Evolutionary conservation across 352 stramenopile species (phyloP), one percentile per base, ranked within the genome.

Genomic region (Globisporangium paroecandrum): DNA sequence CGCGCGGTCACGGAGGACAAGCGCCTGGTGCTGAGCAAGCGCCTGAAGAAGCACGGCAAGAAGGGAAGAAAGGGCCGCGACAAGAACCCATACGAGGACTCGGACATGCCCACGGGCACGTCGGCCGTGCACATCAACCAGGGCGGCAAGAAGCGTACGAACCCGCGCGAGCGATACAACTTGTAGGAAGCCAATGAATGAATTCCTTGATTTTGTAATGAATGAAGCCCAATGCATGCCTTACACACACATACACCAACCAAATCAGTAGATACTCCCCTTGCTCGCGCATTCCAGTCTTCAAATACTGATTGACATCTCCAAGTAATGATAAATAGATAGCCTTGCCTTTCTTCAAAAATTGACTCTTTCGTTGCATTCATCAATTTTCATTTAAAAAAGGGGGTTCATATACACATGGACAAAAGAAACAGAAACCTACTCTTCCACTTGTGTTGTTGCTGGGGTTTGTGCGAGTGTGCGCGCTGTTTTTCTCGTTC

Each of bases 71-170:
- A 99, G 78, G 79, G 93, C 20, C 83, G 96, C 38, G 96, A 99
- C 65, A 98, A 98, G 74, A 98, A 99, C 77, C 97, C 97, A 43
- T 99, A 99, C 77, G 90, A 95, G 70, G 88, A 97, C 71, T 88
- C 82, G 54, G 88, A 97, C 62, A 34, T 93, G 55, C 82, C 85
- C 41, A 73, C 68, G 41, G 79, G 77, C n/a, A 46, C 76, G 32
- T 64, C 69, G 22, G 78, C 73, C 49, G 75, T 90, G 53, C 83
- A 89, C 64, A 87, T 91, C 60, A 91, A 91, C 72, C 76, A 75
- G 57, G 83, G 82, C 15, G 83, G 85, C 38, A 91, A 90, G 77
- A 93, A 93, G 78, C 82, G 82, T 61, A 81, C 77, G 56, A 87
- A 86, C 66, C 79, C 81, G 58, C 74, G 74, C 38, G 75, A 83